Conservation (phyloP, 2,329 filamentous ascomycete genomes). For the Cercospora zeae-maydis region DNA sequence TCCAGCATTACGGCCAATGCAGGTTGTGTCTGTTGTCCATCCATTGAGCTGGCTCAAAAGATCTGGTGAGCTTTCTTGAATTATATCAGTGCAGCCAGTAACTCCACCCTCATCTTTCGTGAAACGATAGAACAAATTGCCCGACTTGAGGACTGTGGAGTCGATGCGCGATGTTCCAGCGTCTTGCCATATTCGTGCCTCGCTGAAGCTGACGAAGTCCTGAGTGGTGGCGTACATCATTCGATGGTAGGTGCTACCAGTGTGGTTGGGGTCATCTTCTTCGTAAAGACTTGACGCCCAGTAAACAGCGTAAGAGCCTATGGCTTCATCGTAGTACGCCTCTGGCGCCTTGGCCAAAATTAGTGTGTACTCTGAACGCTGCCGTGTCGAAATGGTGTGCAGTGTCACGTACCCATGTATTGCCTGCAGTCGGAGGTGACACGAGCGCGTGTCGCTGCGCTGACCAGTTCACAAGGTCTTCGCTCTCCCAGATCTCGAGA, state of each 20-base stretch:
- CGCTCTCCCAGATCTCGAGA: slow-evolving; percentile 51
- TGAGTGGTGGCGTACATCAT: slow-evolving; percentile 57
- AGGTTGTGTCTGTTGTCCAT: slow-evolving; percentile 48
- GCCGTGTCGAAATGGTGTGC: background rate
- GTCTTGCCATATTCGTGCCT: slow-evolving; percentile 53
- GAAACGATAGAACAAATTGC: slow-evolving; percentile 50
- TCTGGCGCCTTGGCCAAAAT: slow-evolving; percentile 43
- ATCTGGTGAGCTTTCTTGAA: slow-evolving; percentile 49
- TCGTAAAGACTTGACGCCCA: slow-evolving; percentile 50
- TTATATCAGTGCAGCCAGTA: slow-evolving; percentile 54
- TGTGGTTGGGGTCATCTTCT: slow-evolving; percentile 48
- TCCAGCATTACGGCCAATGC: slow-evolving; percentile 52
- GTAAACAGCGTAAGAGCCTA: slow-evolving; percentile 48
- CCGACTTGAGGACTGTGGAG: slow-evolving; percentile 49
- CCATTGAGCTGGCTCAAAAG: slow-evolving; percentile 42
- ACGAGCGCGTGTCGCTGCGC: slow-evolving; percentile 50
- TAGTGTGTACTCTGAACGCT: background rate
- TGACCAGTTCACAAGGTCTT: slow-evolving; percentile 51
- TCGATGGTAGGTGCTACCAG: slow-evolving; percentile 50
- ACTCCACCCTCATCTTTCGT: slow-evolving; percentile 52
- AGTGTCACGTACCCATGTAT: slow-evolving; percentile 45
- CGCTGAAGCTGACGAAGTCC: slow-evolving; percentile 53
- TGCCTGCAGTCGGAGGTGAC: slow-evolving; percentile 50
- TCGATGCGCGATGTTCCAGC: slow-evolving; percentile 52
- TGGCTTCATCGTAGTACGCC: slow-evolving; percentile 51